phyloP scores from a whole-genome alignment of 805 yeast species.

The Wickerhamiella parazyma region DNA sequence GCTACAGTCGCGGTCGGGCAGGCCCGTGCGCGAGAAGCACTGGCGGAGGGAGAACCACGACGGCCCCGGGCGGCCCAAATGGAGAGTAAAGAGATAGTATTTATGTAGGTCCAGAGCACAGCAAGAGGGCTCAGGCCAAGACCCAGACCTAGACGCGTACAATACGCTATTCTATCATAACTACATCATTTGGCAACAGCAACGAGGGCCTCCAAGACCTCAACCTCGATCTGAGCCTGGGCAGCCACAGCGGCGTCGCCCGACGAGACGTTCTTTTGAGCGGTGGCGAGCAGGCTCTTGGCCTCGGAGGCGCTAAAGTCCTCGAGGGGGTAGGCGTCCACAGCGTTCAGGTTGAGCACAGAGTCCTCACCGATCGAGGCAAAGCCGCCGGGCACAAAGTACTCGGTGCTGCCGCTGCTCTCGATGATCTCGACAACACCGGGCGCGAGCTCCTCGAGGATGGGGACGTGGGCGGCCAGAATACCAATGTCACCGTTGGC shows the following conservation, averaged over 20 bases:
- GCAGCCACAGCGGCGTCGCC: slow-evolving; percentile 79
- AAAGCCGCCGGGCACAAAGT: slow-evolving; percentile 89
- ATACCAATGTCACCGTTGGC: slow-evolving; percentile 93
- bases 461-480: slow-evolving; percentile 94
- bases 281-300: slow-evolving; percentile 74
- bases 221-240: slow-evolving; percentile 89
- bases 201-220: slow-evolving; percentile 89
- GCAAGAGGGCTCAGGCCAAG: too few species aligned
- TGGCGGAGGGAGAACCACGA: neutral
- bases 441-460: slow-evolving; percentile 89
- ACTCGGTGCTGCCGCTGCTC: slow-evolving; percentile 60
- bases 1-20: too few species aligned
- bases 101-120: neutral
- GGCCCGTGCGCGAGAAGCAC: neutral
- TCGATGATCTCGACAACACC: slow-evolving; percentile 90
- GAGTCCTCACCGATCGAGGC: slow-evolving; percentile 95
- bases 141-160: neutral
- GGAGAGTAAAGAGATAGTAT: neutral
- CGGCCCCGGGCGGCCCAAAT: neutral
- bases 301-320: slow-evolving; percentile 68
- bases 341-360: slow-evolving; percentile 75
- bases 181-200: slow-evolving; percentile 51
- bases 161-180: neutral
- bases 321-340: slow-evolving; percentile 88
- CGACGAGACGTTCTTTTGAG: slow-evolving; percentile 78